These are phyloP conservation scores for Triticum dicoccoides DNA, from an alignment of 176 grass and related monocot species.

Conservation along the genomic window DNA sequence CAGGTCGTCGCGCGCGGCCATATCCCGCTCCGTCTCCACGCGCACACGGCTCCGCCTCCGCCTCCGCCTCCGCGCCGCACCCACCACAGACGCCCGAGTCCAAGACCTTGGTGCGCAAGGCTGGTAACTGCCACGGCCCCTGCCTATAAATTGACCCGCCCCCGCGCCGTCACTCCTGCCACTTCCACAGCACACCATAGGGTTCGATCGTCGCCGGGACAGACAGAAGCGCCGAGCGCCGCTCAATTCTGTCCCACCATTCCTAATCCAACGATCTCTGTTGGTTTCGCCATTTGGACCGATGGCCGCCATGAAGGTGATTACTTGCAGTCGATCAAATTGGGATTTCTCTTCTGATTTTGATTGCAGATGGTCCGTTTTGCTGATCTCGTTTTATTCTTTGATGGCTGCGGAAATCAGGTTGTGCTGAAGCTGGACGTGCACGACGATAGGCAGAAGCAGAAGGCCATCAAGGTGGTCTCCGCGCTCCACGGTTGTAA, in stretches of 20 bases:
- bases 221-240: neutral
- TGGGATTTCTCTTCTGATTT: neutral
- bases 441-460: constrained; percentile 79
- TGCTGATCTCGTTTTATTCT: neutral
- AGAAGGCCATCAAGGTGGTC: constrained; percentile 64
- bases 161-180: neutral
- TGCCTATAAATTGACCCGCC: neutral
- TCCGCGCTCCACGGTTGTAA: constrained; percentile 47
- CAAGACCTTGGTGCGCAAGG: too few species aligned
- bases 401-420: neutral
- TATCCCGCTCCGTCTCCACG: neutral
- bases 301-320: neutral
- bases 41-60: neutral
- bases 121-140: neutral
- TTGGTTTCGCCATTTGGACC: too few species aligned
- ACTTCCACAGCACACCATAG: neutral
- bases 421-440: constrained; percentile 76
- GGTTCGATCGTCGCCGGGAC: neutral
- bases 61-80: too few species aligned
- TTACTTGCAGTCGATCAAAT: neutral
- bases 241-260: neutral
- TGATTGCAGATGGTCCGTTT: neutral
- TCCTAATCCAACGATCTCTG: neutral
- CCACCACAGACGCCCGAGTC: too few species aligned
- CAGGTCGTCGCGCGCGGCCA: too few species aligned